A percentile compares a stretch with the other conserved stretches of the same genome.
Conservation (phyloP, 148 eudicot species). For the Agrostemma githago region DNA sequence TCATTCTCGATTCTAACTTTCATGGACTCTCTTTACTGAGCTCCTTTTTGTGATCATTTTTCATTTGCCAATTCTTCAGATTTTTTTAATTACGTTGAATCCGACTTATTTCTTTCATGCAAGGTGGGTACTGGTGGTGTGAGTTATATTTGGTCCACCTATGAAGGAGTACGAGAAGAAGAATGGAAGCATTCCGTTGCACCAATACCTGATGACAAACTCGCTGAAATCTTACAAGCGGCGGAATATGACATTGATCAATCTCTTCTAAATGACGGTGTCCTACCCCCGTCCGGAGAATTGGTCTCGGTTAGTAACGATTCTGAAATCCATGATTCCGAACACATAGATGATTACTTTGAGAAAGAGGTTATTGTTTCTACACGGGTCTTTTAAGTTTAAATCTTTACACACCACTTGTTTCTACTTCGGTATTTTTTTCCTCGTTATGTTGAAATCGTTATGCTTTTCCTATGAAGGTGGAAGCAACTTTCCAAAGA, state of each 20-base stretch:
- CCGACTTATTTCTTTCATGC: slow-evolving; percentile 1
- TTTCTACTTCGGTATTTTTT: too few species aligned
- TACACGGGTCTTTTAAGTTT: neutral
- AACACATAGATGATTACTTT: slow-evolving; percentile 59
- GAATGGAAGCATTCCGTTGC: slow-evolving; percentile 91
- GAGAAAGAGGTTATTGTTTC: slow-evolving; percentile 76
- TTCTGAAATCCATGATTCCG: slow-evolving; percentile 47
- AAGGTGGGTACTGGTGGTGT: slow-evolving; percentile 89
- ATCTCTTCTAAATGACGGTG: slow-evolving; percentile 35
- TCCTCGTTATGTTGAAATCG: slow-evolving; percentile 15
- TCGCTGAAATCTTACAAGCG: slow-evolving; percentile 49
- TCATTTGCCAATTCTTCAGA: too few species aligned
- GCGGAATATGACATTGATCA: slow-evolving; percentile 49
- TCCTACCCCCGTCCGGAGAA: slow-evolving; percentile 68
- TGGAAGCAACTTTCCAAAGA: slow-evolving; percentile 87
- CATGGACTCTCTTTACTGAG: too few species aligned
- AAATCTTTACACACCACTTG: too few species aligned
- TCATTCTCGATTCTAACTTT: too few species aligned
- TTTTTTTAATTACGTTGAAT: neutral
- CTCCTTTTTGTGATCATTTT: too few species aligned
- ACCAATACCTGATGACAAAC: slow-evolving; percentile 73
- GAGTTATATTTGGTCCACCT: slow-evolving; percentile 79
- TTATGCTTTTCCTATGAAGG: slow-evolving; percentile 35
- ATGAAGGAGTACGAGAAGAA: slow-evolving; percentile 71
- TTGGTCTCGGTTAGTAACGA: slow-evolving; percentile 43